Evolutionary conservation across 2,329 filamentous ascomycete genomes (phyloP), one percentile per base, ranked within the genome.

Genomic region (Aspergillus sp.): DNA sequence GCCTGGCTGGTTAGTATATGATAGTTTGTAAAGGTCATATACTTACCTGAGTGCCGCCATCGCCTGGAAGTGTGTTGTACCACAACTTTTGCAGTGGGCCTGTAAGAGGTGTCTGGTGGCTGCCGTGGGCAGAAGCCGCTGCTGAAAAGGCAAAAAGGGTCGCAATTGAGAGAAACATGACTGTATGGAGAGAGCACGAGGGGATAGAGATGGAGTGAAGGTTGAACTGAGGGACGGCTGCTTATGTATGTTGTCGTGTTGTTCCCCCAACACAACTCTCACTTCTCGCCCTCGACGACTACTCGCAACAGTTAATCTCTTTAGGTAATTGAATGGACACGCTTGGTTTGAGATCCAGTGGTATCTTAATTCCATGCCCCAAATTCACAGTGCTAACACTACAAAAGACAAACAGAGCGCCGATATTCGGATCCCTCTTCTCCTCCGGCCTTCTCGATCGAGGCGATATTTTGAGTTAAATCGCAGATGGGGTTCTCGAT

Each of bases 51-150:
- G 86, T 95, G 56, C 90, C 91, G 24, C 91, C 90, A 74, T 95
- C 91, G 37, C 90, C 91, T 3, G 91, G 91, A 5, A 96, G 78
- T 1, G 80, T 86, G 72, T 91, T 93, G 75, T 93, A 96, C 91
- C 91, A 96, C 46, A 95, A 72, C 27, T 85, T 83, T 71, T 89
- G 81, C 66, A 88, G 88, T 42, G 91, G 90, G 0, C 91, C 90
- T 27, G 82, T 76, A 50, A 89, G 78, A 45, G 83, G 74, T 58
- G 82, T 80, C 71, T 91, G 87, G 46, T 84, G 78, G 55, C 78
- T 79, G 50, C 80, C 82, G 67, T 91, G 89, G 54, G 86, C 86
- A 55, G 80, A 71, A 22, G 77, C 85, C 52, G 80, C 66, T 45
- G 82, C 81, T 30, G 79, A 81, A 47, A 82, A 74, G 58, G 77